phyloP scores from a whole-genome alignment of 805 yeast species.

The Blastobotrys parvus region DNA sequence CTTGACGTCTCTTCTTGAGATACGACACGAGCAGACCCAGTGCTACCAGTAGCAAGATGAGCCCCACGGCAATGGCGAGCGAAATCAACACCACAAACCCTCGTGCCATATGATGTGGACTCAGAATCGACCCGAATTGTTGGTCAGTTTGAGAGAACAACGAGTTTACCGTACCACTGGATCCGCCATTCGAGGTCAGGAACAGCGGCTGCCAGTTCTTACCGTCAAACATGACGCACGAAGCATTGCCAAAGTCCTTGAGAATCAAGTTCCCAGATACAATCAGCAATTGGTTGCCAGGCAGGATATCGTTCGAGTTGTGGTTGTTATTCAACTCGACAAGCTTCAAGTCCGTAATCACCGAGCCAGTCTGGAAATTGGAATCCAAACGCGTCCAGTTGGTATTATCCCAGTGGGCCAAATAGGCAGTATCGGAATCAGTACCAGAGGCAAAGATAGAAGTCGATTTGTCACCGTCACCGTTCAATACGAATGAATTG shows the following conservation, averaged over 20 bases:
- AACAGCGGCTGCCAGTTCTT: conserved; percentile 56
- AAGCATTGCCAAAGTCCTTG: conserved; percentile 44
- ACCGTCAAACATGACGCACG: conserved; percentile 62
- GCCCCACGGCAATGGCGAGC: conserved; percentile 56
- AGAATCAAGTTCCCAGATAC: conserved; percentile 51
- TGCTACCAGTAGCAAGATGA: conserved; percentile 34
- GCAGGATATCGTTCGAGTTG: conserved; percentile 29
- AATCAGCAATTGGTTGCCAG: conserved; percentile 40
- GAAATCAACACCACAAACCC: conserved; percentile 67
- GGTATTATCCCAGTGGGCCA: conserved; percentile 39
- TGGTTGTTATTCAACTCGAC: conserved; percentile 29
- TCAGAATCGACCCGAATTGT: conserved; percentile 13
- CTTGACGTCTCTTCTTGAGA: conserved; percentile 33
- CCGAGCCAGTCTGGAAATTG: conserved; percentile 27
- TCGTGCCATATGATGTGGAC: conserved; percentile 29
- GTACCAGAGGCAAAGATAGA: conserved; percentile 39
- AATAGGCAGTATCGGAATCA: conserved; percentile 26
- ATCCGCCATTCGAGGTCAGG: conserved; percentile 29
- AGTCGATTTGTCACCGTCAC: conserved; percentile 26
- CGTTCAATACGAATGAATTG: conserved; percentile 27
- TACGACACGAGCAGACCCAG: conserved; percentile 36
- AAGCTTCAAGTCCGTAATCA: conserved; percentile 40
- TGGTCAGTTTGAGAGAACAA: conserved; percentile 25
- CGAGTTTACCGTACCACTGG: conserved; percentile 17
- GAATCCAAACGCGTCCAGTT: conserved; percentile 40